phyloP scores from a whole-genome alignment of 208 protist species.

The Porcisia hertigi region DNA sequence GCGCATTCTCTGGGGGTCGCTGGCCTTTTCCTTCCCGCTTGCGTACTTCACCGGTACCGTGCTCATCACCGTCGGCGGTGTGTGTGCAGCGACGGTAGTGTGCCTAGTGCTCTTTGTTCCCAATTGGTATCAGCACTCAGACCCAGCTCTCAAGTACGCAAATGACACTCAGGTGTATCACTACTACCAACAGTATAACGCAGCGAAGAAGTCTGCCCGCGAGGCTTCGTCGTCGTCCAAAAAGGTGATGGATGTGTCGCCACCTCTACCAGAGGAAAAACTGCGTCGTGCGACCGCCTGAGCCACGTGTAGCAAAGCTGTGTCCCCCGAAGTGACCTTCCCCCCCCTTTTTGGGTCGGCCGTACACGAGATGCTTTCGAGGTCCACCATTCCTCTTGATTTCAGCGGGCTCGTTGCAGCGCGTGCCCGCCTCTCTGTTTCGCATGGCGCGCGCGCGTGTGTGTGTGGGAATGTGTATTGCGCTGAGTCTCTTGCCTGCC shows the following conservation, averaged over 20 bases:
- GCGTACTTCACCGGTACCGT: conserved; percentile 60
- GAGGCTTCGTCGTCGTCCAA: background rate
- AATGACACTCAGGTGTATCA: conserved; percentile 51
- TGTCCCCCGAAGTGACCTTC: background rate
- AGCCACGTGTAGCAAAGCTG: background rate
- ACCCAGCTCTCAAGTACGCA: conserved; percentile 59
- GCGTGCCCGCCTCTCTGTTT: no score
- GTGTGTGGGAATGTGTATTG: background rate
- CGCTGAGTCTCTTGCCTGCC: no score
- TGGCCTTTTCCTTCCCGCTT: conserved; percentile 56
- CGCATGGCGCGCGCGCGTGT: background rate
- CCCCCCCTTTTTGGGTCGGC: no score
- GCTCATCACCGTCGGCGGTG: conserved; percentile 44
- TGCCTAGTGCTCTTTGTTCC: conserved; percentile 60
- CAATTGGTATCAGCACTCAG: conserved; percentile 77
- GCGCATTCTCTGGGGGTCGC: conserved; percentile 47
- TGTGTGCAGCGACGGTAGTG: conserved; percentile 37
- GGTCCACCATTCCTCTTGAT: no score
- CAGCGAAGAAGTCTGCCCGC: conserved; percentile 22
- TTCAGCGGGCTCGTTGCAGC: no score
- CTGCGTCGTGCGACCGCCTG: background rate
- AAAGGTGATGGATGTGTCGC: background rate
- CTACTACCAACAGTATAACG: conserved; percentile 62
- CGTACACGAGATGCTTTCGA: no score
- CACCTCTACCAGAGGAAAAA: background rate